phyloP scores from a whole-genome alignment of 768 basidiomycete genomes.

The Roridomyces roridus region DNA sequence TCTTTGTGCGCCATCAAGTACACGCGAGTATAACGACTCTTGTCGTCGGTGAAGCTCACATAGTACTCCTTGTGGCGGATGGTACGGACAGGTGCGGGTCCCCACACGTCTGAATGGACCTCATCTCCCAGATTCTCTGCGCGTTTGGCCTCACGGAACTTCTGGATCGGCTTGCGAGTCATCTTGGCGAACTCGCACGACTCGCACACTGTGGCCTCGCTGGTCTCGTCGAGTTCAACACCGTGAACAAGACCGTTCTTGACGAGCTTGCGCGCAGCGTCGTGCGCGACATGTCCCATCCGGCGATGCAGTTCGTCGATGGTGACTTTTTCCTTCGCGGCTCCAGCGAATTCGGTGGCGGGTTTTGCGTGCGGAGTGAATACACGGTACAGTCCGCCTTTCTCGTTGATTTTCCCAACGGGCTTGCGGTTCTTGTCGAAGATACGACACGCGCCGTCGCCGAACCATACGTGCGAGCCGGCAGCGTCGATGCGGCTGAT shows the following conservation, averaged over 20 bases:
- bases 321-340: slow-evolving; percentile 11
- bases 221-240: slow-evolving; percentile 27
- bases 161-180: slow-evolving; percentile 31
- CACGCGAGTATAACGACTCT: slow-evolving; percentile 28
- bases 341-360: background rate
- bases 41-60: slow-evolving; percentile 40
- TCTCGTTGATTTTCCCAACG: slow-evolving; percentile 5
- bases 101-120: slow-evolving; percentile 45
- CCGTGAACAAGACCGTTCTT: slow-evolving; percentile 29
- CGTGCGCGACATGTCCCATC: slow-evolving; percentile 32
- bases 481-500: slow-evolving; percentile 33
- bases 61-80: slow-evolving; percentile 34
- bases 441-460: slow-evolving; percentile 28
- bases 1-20: slow-evolving; percentile 35
- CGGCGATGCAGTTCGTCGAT: slow-evolving; percentile 33
- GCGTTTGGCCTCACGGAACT: slow-evolving; percentile 25
- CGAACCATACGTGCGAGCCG: slow-evolving; percentile 29
- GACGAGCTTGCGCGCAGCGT: slow-evolving; percentile 27
- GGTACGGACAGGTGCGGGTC: slow-evolving; percentile 34
- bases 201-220: slow-evolving; percentile 31
- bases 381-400: background rate
- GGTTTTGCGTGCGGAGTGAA: background rate
- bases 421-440: slow-evolving; percentile 8
- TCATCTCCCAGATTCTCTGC: slow-evolving; percentile 35
- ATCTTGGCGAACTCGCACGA: slow-evolving; percentile 38